Conservation (phyloP, 2,329 filamentous ascomycete genomes). For the Diaporthe citriasiana region DNA sequence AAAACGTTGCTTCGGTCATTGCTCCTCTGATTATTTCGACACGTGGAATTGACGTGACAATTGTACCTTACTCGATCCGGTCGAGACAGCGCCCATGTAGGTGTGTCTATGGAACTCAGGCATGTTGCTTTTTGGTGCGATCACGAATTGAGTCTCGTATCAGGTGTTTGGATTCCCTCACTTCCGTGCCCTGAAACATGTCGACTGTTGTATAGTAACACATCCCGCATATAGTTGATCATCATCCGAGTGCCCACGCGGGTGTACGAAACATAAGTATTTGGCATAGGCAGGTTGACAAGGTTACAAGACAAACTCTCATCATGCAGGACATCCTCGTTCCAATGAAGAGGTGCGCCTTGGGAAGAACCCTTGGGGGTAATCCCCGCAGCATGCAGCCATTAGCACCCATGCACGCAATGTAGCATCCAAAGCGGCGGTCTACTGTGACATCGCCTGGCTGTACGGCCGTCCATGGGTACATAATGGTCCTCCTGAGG, state of each 20-base stretch:
- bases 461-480: neutral
- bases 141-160: neutral
- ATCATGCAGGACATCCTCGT: neutral
- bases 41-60: neutral
- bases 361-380: conserved; percentile 3
- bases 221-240: neutral
- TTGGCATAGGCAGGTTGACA: neutral
- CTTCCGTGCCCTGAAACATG: neutral
- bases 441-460: neutral
- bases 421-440: neutral
- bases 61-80: neutral
- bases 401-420: neutral
- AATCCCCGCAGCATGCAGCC: conserved; percentile 6
- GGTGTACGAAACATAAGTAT: neutral
- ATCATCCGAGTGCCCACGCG: neutral
- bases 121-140: too few relatives aligned
- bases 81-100: neutral
- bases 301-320: neutral
- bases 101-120: too few relatives aligned
- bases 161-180: neutral
- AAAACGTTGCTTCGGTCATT: neutral
- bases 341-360: neutral
- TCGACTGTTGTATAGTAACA: neutral
- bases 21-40: neutral
- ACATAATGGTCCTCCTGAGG: neutral